Evolutionary conservation across 2,329 filamentous ascomycete species (phyloP), one percentile per base, ranked within the genome.

Genomic region (Aureobasidium sp.): DNA sequence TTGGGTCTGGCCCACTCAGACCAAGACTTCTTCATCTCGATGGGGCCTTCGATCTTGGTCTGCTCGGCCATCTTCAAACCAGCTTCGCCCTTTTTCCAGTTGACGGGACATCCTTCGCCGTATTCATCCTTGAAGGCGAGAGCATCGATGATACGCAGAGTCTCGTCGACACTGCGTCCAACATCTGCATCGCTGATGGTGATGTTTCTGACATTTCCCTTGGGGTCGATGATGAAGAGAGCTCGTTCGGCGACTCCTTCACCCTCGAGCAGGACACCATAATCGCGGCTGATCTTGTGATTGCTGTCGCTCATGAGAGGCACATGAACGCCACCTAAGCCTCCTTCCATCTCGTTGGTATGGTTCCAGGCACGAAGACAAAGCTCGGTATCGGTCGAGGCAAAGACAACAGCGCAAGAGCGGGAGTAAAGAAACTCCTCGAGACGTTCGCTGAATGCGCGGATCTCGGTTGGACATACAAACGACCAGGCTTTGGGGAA

Each of bases 401-500:
- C 75, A 68, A 84, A 85, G 62, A 85, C 78, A 60, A 87, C 82
- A 62, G 78, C 75, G 64, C 83, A 83, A 71, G 82, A 81, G 70
- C 85, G 82, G 63, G 76, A 78, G 63, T 77, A 75, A 47, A 71
- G 64, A 74, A 87, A 86, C 67, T 84, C 81, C 60, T 80, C 71
- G n/a, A 82, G 77, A 59, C 82, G 81, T 61, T 85, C 81, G 72
- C 81, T 83, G 76, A 82, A 87, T 69, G 84, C 83, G 68, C 85
- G 81, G 74, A 87, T 85, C 74, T 87, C 82, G 70, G 82, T 84
- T 32, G 83, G 82, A 77, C 84, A 87, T 70, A 87, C 83, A 67
- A 86, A 87, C 67, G 84, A 86, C 79, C 85, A 87, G 68, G 85
- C 84, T 75, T 85, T 84, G 62, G 85, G 85, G 72, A 86, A 83